phyloP scores from a whole-genome alignment of 352 stramenopile genomes.

The Phytophthora uliginosa region DNA sequence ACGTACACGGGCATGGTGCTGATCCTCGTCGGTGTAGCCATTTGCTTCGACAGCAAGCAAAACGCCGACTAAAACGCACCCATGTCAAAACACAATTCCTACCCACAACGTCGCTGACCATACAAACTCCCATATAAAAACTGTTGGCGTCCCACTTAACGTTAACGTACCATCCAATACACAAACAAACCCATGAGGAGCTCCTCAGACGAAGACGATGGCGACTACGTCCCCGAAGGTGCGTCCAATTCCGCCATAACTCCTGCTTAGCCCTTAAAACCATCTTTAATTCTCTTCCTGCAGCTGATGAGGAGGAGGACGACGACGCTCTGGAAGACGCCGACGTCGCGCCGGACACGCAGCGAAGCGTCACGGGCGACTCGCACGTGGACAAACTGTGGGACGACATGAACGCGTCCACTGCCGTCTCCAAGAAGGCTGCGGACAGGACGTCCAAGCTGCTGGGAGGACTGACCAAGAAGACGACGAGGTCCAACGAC shows the following conservation, averaged over 20 bases:
- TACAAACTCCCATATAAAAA: slow-evolving; percentile 28
- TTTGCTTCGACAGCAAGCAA: slow-evolving; percentile 73
- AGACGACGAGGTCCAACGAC: slow-evolving; percentile 48
- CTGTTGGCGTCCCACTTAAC: slow-evolving; percentile 1
- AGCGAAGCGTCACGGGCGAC: slow-evolving; percentile 38
- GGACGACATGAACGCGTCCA: slow-evolving; percentile 73
- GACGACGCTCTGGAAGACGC: slow-evolving; percentile 2
- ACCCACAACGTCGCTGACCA: neutral
- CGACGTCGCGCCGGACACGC: slow-evolving; percentile 1
- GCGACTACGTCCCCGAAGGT: slow-evolving; percentile 81
- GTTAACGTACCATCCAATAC: slow-evolving; percentile 1
- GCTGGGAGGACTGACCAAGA: slow-evolving; percentile 18
- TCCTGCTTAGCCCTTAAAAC: neutral
- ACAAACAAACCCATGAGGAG: slow-evolving; percentile 47
- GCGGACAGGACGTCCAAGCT: slow-evolving; percentile 65
- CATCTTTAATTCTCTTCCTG: neutral
- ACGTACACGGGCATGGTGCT: slow-evolving; percentile 74
- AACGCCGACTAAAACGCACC: neutral
- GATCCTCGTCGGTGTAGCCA: slow-evolving; percentile 67
- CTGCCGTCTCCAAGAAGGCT: slow-evolving; percentile 61
- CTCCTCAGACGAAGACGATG: slow-evolving; percentile 73
- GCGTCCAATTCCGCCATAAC: neutral
- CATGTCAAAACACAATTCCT: neutral
- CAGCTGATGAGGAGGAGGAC: slow-evolving; percentile 24
- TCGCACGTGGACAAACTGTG: slow-evolving; percentile 62